Percentiles rank a stretch among this genome's conserved stretches.
These are phyloP conservation scores for Cladosporium sphaerospermum DNA, from an alignment of 2,329 filamentous ascomycete genomes.

Conservation along the genomic window DNA sequence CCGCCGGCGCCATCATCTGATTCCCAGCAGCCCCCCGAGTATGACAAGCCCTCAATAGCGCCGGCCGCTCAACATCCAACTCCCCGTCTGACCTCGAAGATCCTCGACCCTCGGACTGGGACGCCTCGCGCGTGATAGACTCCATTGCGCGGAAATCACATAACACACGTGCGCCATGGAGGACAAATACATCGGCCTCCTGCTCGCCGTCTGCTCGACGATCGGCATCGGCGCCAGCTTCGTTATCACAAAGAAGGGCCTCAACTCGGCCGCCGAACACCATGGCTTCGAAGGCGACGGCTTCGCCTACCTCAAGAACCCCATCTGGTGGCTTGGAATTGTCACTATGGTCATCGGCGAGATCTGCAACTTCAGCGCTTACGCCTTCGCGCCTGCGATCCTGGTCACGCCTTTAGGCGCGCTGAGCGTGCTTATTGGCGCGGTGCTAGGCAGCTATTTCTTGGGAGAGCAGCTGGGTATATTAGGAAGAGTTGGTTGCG, in stretches of 20 bases:
- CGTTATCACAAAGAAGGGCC: conserved; percentile 97
- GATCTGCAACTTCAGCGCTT: conserved; percentile 94
- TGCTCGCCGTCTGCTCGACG: conserved; percentile 67
- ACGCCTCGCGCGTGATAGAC: neutral
- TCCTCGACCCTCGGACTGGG: neutral
- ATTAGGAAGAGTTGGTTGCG: conserved; percentile 88
- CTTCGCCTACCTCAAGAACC: conserved; percentile 86
- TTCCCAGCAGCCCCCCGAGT: conserved; percentile 1
- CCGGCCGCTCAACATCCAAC: conserved; percentile 7
- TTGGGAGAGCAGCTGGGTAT: conserved; percentile 84
- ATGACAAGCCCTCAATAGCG: conserved; percentile 10
- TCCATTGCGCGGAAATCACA: neutral
- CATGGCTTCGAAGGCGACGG: conserved; percentile 97
- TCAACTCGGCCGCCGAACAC: conserved; percentile 82
- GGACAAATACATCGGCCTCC: conserved; percentile 68
- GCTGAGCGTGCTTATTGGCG: conserved; percentile 86
- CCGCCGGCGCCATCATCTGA: neutral
- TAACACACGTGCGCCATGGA: conserved; percentile 18
- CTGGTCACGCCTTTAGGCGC: conserved; percentile 92
- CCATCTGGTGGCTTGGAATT: conserved; percentile 97
- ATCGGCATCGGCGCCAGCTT: conserved; percentile 73
- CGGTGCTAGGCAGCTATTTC: conserved; percentile 91
- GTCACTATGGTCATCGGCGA: conserved; percentile 85
- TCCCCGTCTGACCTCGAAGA: conserved; percentile 2
- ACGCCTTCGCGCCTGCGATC: conserved; percentile 98